A percentile compares a stretch with the other conserved stretches of the same genome.
These are phyloP conservation scores for Lentinula detonsa DNA, from an alignment of 768 basidiomycete genomes.

Conservation along the genomic window DNA sequence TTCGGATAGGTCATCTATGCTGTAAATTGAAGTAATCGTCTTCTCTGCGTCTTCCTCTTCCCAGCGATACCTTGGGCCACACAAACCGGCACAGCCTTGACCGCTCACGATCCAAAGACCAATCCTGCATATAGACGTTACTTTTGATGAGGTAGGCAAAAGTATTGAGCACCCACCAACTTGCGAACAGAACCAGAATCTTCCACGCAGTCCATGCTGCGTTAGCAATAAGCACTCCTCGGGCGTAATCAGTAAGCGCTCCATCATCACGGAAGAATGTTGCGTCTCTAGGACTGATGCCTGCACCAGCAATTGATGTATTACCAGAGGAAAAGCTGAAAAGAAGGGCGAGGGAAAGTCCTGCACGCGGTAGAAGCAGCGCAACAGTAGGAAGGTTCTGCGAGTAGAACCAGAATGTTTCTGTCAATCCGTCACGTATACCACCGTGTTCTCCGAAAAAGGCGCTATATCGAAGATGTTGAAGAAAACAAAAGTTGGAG, in stretches of 20 bases:
- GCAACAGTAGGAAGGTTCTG: constrained; percentile 82
- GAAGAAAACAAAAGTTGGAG: constrained; percentile 79
- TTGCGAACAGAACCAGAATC: constrained; percentile 55
- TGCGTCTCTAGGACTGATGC: constrained; percentile 49
- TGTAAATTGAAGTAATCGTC: constrained; percentile 37
- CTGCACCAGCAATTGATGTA: constrained; percentile 40
- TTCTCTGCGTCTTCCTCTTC: constrained; percentile 75
- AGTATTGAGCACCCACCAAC: constrained; percentile 49
- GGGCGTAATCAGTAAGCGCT: constrained; percentile 66
- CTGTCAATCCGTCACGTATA: constrained; percentile 60
- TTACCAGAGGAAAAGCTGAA: constrained; percentile 50
- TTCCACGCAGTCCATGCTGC: constrained; percentile 80
- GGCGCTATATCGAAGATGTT: constrained; percentile 70
- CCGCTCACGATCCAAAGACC: constrained; percentile 78
- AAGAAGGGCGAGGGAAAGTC: constrained; percentile 66
- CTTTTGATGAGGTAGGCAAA: background rate
- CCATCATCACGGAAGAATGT: constrained; percentile 74
- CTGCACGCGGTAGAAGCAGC: constrained; percentile 81
- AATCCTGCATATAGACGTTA: constrained; percentile 36
- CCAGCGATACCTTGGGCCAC: constrained; percentile 80
- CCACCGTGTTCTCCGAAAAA: constrained; percentile 47
- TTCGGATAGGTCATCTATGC: constrained; percentile 37
- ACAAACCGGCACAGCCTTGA: constrained; percentile 73
- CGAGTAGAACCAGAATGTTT: constrained; percentile 77
- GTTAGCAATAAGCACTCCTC: constrained; percentile 76